Evolutionary conservation across 78 protist species (phyloP), one percentile per base, ranked within the genome.

Genomic region (Chrysochromulina parva): DNA sequence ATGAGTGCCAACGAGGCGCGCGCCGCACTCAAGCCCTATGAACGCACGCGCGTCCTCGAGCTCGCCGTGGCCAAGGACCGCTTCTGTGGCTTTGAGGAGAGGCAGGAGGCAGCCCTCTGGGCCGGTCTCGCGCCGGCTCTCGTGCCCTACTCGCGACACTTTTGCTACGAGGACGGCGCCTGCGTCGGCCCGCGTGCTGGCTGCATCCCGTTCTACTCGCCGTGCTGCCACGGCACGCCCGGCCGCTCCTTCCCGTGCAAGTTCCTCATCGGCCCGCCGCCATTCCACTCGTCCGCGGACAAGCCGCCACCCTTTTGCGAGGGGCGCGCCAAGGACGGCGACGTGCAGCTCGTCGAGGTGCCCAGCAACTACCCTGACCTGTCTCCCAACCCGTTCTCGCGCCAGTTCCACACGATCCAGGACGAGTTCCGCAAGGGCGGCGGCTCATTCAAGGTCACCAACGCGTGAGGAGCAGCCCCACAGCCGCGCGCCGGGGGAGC

Each of bases 211-310:
- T 74, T 74, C 17, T 74, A 74, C 26, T 38, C 82, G 82, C 82
- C 82, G 82, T 74, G 82, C 82, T 74, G 82, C 55, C 82, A 74
- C 26, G 82, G 82, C 9, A 1, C 55, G 11, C 82, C 82, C 9
- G 82, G 82, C 2, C 54, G 82, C 13, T 55, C 38, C 22, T 74
- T 74, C 24, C 82, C 82, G 9, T 74, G 82, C 82, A 19, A 48
- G 7, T 48, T 3, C 57, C 82, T 74, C 24, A 28, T 6, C 82
- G 26, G 26, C 7, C 53, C 57, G 3, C 82, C 82, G 3, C 13
- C 3, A 1, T 7, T 74, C 53, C 2, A 74, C 7, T 22, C 19
- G 26, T 2, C 38, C 55, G 82, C 82, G 24, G 13, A 48, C 62
- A 58, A 7, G 24, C 7, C 62, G 24, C 62, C 24, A 58, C 62